Base-by-base conservation (phyloP, 345 rosid species). In the Gossypium herbaceum region DNA sequence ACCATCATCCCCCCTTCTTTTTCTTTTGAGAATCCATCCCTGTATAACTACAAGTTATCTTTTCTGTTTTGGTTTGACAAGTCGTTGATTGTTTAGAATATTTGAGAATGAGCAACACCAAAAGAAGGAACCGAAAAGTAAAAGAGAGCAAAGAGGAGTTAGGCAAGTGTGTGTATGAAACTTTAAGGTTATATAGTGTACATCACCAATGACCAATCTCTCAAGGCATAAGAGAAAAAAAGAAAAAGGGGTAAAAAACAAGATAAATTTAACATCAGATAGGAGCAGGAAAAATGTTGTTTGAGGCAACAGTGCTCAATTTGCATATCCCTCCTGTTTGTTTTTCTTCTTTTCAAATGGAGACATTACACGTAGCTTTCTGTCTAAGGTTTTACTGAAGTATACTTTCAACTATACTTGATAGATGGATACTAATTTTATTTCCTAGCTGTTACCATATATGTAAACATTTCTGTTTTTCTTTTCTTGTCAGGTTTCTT, bases 401-500 rank as follows among this genome's bases (percentile, higher is more conserved):
- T 16, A 51, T 70, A 0, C 62, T 71, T 55, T 29, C 29, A 54
- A n/a, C 15, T n/a, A 34, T 17, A 16, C 29, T 39, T 52, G 29
- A 24, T 73, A 59, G 41, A 17, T 59, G 24, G 44, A 59, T 73
- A 9, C 55, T 27, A 22, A 27, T 41, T 54, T 54, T 3, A 41
- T 55, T 58, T 16, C 50, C 50, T 62, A 41, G n/a, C 56, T 64
- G 17, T 55, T 72, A 62, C 44, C 25, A 76, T 62, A 5, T 50
- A 47, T 59, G 45, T 62, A 15, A 54, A 58, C 16, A 67, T 44
- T 7, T 12, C 68, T 64, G 24, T 41, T 3, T 57, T 7, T 56
- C 45, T 27, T 74, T 72, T 20, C 44, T 41, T 73, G 44, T 63
- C 81, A 91, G 97, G 89, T 87, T 62, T 85, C 85, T 68, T 61